Conservation (phyloP, 2,329 filamentous ascomycete genomes). For the Lachnellula hyalina region DNA sequence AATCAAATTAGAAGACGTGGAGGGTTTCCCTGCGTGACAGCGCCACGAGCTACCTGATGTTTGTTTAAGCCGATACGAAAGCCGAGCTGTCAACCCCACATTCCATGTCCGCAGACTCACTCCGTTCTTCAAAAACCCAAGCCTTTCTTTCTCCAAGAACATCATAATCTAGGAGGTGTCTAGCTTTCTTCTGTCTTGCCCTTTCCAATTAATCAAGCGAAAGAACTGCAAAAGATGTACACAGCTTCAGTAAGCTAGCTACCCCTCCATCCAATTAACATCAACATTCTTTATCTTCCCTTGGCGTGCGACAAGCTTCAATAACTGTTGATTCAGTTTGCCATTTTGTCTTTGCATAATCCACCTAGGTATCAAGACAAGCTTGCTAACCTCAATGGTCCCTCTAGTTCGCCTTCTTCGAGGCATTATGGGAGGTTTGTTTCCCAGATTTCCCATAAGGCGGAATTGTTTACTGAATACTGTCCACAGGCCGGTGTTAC, state of each 20-base stretch:
- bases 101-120: neutral
- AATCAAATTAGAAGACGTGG: neutral
- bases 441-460: slow-evolving; percentile 5
- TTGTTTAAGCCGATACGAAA: slow-evolving; percentile 1
- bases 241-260: slow-evolving; percentile 46
- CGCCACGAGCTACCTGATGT: neutral
- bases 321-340: neutral
- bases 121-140: no score
- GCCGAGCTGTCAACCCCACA: slow-evolving; percentile 2
- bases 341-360: neutral
- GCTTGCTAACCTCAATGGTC: neutral
- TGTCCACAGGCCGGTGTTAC: slow-evolving; percentile 40
- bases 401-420: slow-evolving; percentile 58
- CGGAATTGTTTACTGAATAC: neutral
- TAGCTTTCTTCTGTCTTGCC: neutral
- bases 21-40: neutral
- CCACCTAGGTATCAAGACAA: neutral
- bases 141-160: no score
- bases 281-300: neutral
- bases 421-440: slow-evolving; percentile 58
- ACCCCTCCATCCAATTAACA: neutral
- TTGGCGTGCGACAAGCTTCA: neutral
- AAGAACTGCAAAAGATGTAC: slow-evolving; percentile 34
- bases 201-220: no score
- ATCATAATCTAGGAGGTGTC: neutral